phyloP scores from a whole-genome alignment of 495 filamentous ascomycete genomes.

The Hyaloscypha hepaticicola region DNA sequence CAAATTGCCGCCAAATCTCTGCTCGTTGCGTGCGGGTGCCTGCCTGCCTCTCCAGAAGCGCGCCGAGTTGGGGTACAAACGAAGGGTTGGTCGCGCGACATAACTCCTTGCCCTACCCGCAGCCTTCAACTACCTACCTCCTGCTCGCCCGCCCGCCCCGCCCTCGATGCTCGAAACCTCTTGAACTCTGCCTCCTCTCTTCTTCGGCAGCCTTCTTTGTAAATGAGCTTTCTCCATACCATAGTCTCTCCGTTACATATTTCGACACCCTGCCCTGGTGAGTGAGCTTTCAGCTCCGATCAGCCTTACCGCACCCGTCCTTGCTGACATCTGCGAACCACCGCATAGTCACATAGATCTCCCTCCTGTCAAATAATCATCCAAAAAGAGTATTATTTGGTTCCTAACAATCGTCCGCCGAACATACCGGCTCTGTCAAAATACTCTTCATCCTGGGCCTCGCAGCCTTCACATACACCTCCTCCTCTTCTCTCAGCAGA shows the following conservation, averaged over 20 bases:
- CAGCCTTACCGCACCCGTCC: slow-evolving; percentile 30
- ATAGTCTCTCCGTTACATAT: slow-evolving; percentile 31
- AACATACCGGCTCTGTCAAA: slow-evolving; percentile 8
- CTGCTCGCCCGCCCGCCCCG: slow-evolving; percentile 19
- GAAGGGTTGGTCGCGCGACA: slow-evolving; percentile 33
- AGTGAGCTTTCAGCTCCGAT: slow-evolving; percentile 29
- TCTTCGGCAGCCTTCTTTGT: slow-evolving; percentile 21
- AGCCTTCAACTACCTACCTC: slow-evolving; percentile 26
- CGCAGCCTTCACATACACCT: slow-evolving; percentile 9
- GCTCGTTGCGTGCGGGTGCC: slow-evolving; percentile 26
- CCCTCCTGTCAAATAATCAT: slow-evolving; percentile 25
- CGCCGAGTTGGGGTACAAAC: slow-evolving; percentile 32
- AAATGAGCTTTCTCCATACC: slow-evolving; percentile 30
- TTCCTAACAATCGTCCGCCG: slow-evolving; percentile 4
- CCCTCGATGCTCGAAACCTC: slow-evolving; percentile 30
- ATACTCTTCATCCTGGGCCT: slow-evolving; percentile 11
- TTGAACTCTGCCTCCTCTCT: slow-evolving; percentile 4
- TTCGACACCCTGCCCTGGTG: slow-evolving; percentile 25
- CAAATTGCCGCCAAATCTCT: slow-evolving; percentile 18
- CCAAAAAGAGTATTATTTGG: slow-evolving; percentile 21
- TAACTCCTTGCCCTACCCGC: slow-evolving; percentile 17
- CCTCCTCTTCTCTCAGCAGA: slow-evolving; percentile 1
- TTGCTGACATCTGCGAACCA: slow-evolving; percentile 27
- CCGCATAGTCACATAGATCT: slow-evolving; percentile 29
- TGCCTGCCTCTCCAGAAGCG: slow-evolving; percentile 18